These are phyloP conservation scores for Halophytophthora batemanensis DNA, from an alignment of 352 stramenopile genomes.

Conservation along the genomic window DNA sequence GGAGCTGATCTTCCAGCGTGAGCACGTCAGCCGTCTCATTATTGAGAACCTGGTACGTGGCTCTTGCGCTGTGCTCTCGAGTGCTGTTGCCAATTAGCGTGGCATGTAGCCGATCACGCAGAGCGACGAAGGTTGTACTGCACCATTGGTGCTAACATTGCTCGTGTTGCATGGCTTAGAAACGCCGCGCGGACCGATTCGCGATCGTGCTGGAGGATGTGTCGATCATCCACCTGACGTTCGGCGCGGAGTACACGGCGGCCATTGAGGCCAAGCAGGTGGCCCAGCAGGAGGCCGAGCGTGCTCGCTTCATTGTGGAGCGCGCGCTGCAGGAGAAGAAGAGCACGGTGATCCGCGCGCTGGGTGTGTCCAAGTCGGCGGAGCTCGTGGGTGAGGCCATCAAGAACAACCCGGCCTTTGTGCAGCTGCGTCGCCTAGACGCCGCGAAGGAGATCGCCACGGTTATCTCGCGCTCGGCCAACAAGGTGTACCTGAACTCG, in stretches of 20 bases:
- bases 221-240: constrained; percentile 99
- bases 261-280: constrained; percentile 99
- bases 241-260: constrained; percentile 97
- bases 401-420: constrained; percentile 99
- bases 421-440: constrained; percentile 98
- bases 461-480: constrained; percentile 93
- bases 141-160: constrained; percentile 11
- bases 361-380: constrained; percentile 98
- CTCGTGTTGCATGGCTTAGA: constrained; percentile 31
- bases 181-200: constrained; percentile 88
- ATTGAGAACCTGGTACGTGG: constrained; percentile 84
- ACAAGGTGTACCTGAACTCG: constrained; percentile 98
- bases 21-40: constrained; percentile 95
- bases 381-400: constrained; percentile 98
- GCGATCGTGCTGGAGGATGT: constrained; percentile 97
- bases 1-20: constrained; percentile 99
- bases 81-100: not conserved
- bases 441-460: constrained; percentile 98
- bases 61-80: constrained; percentile 32
- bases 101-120: not conserved
- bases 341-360: constrained; percentile 95
- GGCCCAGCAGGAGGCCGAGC: constrained; percentile 98
- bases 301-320: constrained; percentile 98
- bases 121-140: constrained; percentile 21
- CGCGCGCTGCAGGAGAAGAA: constrained; percentile 99